Evolutionary conservation across 441 rosid species (phyloP), one percentile per base, ranked within the genome.

Genomic region (Sinapis alba): DNA sequence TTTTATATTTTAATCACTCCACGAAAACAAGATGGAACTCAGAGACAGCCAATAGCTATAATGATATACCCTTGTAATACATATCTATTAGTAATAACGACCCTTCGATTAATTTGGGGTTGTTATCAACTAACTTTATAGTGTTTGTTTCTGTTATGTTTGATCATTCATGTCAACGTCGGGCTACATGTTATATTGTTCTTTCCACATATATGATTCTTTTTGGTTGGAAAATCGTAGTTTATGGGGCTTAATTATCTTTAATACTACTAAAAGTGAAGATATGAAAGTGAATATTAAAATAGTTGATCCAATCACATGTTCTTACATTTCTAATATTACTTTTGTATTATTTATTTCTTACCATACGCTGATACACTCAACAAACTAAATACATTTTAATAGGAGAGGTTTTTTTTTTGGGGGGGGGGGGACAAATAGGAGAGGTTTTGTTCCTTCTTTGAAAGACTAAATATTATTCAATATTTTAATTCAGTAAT

Each of bases 131-230:
- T 20, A 21, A 61, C 64, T 72, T 72, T 71, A 45, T 43, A 58
- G 4, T 6, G 3, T 19, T 65, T 71, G 66, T 68, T 68, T 45
- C 71, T 62, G 5, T 62, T 27, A 20, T 62, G 43, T 78, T 78
- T 78, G 77, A 53, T 78, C 70, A 67, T 78, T 68, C 77, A 54
- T 68, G 73, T 27, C 30, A 61, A 20, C 60, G 45, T 61, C 73
- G 73, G 69, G 81, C 7, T 77, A 71, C 38, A 11, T 30, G 32
- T 27, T 58, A 58, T 58, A 68, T 12, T 69, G 32, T 54, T 30
- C 62, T 75, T 67, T 61, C 43, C 18, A 68, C 20, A 28, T 41
- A 32, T n/a, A 7, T 32, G 56, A 50, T 50, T 50, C 56, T 76
- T 54, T 7, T 63, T 43, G 15, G 51, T 71, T 71, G 24, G 34